phyloP scores from a whole-genome alignment of 495 filamentous ascomycete species.

The Chaetomium tenue region DNA sequence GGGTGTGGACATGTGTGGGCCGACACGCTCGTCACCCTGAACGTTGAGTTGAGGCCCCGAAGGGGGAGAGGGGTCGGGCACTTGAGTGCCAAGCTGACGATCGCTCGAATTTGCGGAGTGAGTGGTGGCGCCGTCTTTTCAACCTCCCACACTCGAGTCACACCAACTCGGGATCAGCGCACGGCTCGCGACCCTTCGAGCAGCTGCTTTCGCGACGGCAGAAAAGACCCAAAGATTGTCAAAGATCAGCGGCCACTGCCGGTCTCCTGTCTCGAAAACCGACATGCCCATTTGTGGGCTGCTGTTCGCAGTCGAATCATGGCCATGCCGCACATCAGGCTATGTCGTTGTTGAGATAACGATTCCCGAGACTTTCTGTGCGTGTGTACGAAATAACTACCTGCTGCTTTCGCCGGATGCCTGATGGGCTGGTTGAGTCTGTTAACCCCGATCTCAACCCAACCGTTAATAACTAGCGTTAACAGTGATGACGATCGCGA shows the following conservation, averaged over 20 bases:
- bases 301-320: background rate
- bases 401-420: background rate
- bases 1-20: background rate
- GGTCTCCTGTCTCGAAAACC: background rate
- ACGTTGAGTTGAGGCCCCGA: too few species aligned
- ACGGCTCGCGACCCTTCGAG: background rate
- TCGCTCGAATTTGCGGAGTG: background rate
- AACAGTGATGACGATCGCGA: background rate
- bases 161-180: background rate
- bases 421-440: background rate
- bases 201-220: background rate
- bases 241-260: conserved; percentile 6
- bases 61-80: background rate
- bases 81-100: conserved; percentile 1
- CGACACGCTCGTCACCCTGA: too few species aligned
- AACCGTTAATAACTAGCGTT: too few species aligned
- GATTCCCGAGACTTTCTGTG: too few species aligned
- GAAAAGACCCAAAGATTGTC: background rate
- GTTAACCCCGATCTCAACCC: background rate
- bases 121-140: background rate
- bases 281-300: background rate
- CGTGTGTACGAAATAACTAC: background rate
- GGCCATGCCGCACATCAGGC: background rate
- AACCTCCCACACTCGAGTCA: background rate
- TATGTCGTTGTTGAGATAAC: background rate